phyloP scores from a whole-genome alignment of 1,284 basidiomycete genomes.

The Bjerkandera adusta region DNA sequence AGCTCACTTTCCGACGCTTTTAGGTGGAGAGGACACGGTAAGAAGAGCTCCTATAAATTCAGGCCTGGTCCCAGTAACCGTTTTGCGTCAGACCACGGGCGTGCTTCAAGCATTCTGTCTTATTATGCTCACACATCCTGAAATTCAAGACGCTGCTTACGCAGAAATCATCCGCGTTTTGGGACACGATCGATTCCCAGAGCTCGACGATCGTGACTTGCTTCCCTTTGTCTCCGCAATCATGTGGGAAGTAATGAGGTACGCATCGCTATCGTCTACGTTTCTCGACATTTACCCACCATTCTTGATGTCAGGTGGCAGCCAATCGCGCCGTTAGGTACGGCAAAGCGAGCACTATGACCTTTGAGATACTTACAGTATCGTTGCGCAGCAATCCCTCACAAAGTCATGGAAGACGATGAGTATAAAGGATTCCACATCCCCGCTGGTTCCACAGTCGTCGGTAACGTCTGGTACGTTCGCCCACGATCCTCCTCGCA shows the following conservation, averaged over 20 bases:
- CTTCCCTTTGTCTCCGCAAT: slow-evolving; percentile 28
- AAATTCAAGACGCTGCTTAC: slow-evolving; percentile 37
- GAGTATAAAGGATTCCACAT: slow-evolving; percentile 3
- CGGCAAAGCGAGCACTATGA: neutral
- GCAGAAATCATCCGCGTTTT: slow-evolving; percentile 40
- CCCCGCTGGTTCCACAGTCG: slow-evolving; percentile 2
- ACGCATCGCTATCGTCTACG: too few species aligned
- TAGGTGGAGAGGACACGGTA: neutral
- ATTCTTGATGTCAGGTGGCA: slow-evolving; percentile 3
- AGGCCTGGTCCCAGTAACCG: neutral
- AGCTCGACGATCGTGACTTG: slow-evolving; percentile 33
- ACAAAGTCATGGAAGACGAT: slow-evolving; percentile 3
- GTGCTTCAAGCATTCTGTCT: slow-evolving; percentile 33
- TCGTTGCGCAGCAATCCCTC: neutral
- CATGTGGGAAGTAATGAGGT: slow-evolving; percentile 42
- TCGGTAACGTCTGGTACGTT: slow-evolving; percentile 6
- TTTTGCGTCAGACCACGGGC: slow-evolving; percentile 24
- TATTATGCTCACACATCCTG: slow-evolving; percentile 37
- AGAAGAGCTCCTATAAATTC: neutral
- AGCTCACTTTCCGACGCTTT: neutral
- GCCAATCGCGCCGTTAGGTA: slow-evolving; percentile 1
- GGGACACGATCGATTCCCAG: slow-evolving; percentile 37
- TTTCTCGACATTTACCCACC: neutral
- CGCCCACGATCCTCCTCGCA: neutral
- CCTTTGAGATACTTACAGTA: neutral